These are phyloP conservation scores for Talaromyces sp. DNA, from an alignment of 2,329 filamentous ascomycete species.

Conservation along the genomic window DNA sequence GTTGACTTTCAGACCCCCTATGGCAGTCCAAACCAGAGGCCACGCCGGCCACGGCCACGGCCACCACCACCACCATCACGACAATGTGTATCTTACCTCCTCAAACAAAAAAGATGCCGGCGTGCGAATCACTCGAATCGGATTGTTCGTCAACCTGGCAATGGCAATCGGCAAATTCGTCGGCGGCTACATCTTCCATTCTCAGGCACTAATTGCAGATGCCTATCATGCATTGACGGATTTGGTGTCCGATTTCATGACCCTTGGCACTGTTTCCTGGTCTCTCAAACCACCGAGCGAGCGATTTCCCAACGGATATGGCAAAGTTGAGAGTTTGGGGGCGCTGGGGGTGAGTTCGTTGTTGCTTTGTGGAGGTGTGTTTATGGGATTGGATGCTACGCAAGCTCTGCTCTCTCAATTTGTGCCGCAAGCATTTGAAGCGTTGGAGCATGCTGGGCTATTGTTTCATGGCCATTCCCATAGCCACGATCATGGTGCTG, in stretches of 20 bases:
- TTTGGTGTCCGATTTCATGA: constrained; percentile 90
- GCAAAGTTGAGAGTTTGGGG: constrained; percentile 95
- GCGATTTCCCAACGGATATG: constrained; percentile 85
- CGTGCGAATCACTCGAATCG: constrained; percentile 88
- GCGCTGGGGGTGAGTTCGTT: constrained; percentile 90
- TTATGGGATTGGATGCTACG: constrained; percentile 81
- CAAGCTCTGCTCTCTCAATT: constrained; percentile 69
- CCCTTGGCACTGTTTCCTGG: constrained; percentile 89
- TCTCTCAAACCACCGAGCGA: constrained; percentile 80
- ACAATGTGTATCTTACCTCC: constrained; percentile 78
- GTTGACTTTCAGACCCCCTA: constrained; percentile 22
- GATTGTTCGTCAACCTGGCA: constrained; percentile 80
- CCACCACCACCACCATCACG: constrained; percentile 74
- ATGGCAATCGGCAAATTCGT: constrained; percentile 94
- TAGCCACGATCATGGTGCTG: constrained; percentile 52
- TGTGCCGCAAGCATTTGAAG: constrained; percentile 62
- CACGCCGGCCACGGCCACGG: constrained; percentile 46
- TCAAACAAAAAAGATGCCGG: constrained; percentile 86
- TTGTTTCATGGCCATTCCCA: constrained; percentile 57
- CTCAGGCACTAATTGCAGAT: constrained; percentile 87
- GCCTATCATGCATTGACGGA: constrained; percentile 95
- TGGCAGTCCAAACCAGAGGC: constrained; percentile 44
- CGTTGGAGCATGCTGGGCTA: constrained; percentile 38
- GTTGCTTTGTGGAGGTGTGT: constrained; percentile 80
- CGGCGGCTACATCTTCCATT: constrained; percentile 92